A percentile compares a stretch with the other conserved stretches of the same genome.
phyloP scores from a whole-genome alignment of 2,329 filamentous ascomycete species.

The Colletotrichum musicola region DNA sequence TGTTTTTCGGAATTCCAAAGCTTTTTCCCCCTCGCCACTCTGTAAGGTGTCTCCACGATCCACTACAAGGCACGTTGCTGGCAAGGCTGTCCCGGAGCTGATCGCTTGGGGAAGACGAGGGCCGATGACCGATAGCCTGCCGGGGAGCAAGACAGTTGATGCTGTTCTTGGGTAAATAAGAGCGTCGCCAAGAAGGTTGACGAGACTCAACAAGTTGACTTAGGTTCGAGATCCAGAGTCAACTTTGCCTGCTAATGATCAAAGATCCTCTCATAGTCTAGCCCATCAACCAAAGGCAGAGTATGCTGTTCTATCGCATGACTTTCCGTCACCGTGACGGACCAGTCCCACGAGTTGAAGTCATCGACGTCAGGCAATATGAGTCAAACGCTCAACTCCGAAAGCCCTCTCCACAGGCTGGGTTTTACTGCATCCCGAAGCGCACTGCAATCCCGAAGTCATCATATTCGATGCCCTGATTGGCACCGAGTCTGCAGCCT shows the following conservation, averaged over 20 bases:
- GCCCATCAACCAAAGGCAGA: no score
- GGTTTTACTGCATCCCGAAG: not conserved
- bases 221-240: no score
- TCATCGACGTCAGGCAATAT: conserved; percentile 18
- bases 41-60: conserved; percentile 25
- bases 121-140: not conserved
- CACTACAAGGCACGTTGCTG: conserved; percentile 21
- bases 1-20: conserved; percentile 17
- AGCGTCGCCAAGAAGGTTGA: no score
- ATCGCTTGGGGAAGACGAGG: conserved; percentile 29
- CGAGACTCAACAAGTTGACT: no score
- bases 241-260: no score
- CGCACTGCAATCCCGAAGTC: not conserved
- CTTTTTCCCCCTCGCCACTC: not conserved
- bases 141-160: no score
- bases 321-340: no score
- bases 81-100: conserved; percentile 33
- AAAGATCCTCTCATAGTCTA: no score
- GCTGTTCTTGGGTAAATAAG: no score
- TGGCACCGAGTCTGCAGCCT: conserved; percentile 7
- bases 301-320: no score
- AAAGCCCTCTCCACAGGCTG: conserved; percentile 9
- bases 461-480: not conserved
- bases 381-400: conserved; percentile 15
- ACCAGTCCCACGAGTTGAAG: not conserved